Evolutionary conservation across 768 basidiomycete species (phyloP).

Genomic region (Ephemerocybe angulata): DNA sequence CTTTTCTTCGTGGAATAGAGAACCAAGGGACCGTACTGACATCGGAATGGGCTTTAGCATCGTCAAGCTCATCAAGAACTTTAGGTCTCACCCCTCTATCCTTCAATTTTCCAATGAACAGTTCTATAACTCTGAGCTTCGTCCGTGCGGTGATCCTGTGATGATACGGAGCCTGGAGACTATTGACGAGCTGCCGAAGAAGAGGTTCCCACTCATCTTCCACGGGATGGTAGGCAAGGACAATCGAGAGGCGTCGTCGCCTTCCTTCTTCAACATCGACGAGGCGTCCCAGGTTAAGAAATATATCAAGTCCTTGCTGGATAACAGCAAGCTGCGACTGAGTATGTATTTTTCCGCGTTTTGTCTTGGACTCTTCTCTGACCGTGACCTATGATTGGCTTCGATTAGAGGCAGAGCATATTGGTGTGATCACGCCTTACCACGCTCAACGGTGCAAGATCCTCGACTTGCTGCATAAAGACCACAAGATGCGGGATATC

Average conservation of each 20-base stretch:
- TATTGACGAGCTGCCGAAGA: conserved; percentile 35
- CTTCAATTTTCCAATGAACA: conserved; percentile 52
- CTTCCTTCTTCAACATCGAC: conserved; percentile 62
- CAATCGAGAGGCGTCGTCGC: conserved; percentile 50
- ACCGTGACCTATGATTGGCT: not conserved
- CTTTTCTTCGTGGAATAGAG: too few relatives aligned
- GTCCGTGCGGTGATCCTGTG: conserved; percentile 40
- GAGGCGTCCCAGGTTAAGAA: conserved; percentile 51
- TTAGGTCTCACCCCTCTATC: conserved; percentile 53
- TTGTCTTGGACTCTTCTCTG: not conserved
- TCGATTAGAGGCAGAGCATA: conserved; percentile 35
- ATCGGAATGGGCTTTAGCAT: conserved; percentile 33
- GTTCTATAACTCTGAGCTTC: conserved; percentile 53
- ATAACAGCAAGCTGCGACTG: conserved; percentile 34
- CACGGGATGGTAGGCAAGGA: conserved; percentile 54
- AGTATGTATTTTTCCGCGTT: conserved; percentile 28
- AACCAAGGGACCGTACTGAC: too few relatives aligned
- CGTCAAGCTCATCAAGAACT: conserved; percentile 59
- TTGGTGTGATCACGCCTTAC: conserved; percentile 71
- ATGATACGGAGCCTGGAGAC: conserved; percentile 39
- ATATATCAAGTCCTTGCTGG: conserved; percentile 35
- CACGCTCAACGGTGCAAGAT: conserved; percentile 60
- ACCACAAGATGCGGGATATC: conserved; percentile 33
- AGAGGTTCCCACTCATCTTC: conserved; percentile 54
- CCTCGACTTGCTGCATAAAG: conserved; percentile 30